These are phyloP conservation scores for Colletotrichum agaves DNA, from an alignment of 2,329 filamentous ascomycete genomes.

Conservation along the genomic window DNA sequence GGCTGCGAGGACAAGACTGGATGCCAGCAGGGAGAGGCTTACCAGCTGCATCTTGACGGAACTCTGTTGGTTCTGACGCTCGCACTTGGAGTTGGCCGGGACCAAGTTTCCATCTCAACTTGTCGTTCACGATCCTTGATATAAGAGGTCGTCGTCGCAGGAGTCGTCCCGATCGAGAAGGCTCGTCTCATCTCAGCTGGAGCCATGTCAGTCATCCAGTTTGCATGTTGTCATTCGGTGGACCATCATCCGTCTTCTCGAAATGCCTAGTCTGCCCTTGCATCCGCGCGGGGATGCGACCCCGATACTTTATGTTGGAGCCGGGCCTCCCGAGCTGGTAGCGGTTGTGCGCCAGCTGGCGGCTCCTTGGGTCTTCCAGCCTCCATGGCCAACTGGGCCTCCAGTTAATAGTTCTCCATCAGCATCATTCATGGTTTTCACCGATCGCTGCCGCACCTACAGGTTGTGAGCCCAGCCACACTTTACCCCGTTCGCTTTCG, in stretches of 20 bases:
- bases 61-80: neutral
- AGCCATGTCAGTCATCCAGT: slow-evolving; percentile 9
- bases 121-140: neutral
- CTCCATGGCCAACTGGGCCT: too few relatives aligned
- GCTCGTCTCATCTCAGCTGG: neutral
- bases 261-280: neutral
- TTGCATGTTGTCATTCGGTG: neutral
- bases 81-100: too few relatives aligned
- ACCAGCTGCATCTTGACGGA: neutral
- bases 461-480: too few relatives aligned
- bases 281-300: neutral
- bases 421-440: too few relatives aligned
- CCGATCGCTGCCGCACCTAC: too few relatives aligned
- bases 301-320: too few relatives aligned
- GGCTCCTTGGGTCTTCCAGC: too few relatives aligned
- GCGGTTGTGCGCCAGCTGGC: too few relatives aligned
- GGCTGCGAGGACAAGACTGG: neutral
- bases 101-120: too few relatives aligned
- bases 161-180: neutral
- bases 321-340: too few relatives aligned
- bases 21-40: neutral
- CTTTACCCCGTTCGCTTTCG: slow-evolving; percentile 21
- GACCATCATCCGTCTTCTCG: slow-evolving; percentile 19
- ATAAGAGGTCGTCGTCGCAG: rapidly evolving
- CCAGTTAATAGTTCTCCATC: too few relatives aligned